Evolutionary conservation across 2,329 filamentous ascomycete genomes (phyloP), one percentile per base, ranked within the genome.

Genomic region (Aspergillus alliaceus): DNA sequence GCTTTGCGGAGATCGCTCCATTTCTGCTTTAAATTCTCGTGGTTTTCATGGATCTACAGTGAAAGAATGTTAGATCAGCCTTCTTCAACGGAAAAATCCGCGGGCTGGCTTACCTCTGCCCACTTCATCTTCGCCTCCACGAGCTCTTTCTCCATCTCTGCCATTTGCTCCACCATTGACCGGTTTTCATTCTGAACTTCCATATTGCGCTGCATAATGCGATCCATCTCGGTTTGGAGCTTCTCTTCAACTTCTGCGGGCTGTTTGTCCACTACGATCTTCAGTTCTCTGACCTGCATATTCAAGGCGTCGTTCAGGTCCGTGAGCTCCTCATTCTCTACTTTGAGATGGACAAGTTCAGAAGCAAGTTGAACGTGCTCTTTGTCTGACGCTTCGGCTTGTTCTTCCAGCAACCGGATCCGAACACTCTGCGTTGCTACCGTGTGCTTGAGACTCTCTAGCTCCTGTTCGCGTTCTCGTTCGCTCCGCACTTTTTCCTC

Each of bases 171-270:
- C 75, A 97, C 93, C 64, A 99, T 79, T 57, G 83, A 85, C 59
- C 90, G 84, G 69, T 98, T 99, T 78, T 96, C 91, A 66, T 96
- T 92, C 69, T 98, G 93, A 7, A 98, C 93, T 68, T 96, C 91
- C 61, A 90, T 85, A 71, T 98, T 98, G 59, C 92, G 86, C 74
- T 91, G 87, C 89, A 98, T 95, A 67, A 98, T 86, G 53, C 90
- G 85, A 54, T 97, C 93, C 77, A 96, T 93, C 75, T 98, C 93
- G 11, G 84, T 84, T 72, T 90, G 86, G 76, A 96, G 86, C 53
- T 86, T 84, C 58, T 85, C 84, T 72, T 99, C 95, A 5, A 98
- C 87, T 73, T 98, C 92, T 40, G 86, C 86, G 0, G 93, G 92
- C 75, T 98, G 95, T 66, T 87, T 89, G 71, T 97, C 90, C 29